phyloP scores from a whole-genome alignment of 768 basidiomycete genomes.

The Cubamyces sp. region DNA sequence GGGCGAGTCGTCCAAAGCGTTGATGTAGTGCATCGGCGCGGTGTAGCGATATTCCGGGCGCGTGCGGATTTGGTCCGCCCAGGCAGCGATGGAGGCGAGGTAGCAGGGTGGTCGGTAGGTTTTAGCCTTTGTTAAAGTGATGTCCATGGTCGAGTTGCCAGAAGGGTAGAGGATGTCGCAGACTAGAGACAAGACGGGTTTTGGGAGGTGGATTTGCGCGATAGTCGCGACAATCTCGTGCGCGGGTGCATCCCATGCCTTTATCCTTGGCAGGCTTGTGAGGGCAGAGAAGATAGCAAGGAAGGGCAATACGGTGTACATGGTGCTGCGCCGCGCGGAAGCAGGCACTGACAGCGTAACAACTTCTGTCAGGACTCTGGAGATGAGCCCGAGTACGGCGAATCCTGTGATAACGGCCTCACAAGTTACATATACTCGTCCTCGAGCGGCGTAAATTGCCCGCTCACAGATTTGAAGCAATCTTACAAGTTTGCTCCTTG shows the following conservation, averaged over 20 bases:
- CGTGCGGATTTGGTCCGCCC: constrained; percentile 79
- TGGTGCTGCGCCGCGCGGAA: too few relatives aligned
- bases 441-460: too few relatives aligned
- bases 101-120: constrained; percentile 60
- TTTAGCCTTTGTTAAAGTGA: constrained; percentile 22
- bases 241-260: constrained; percentile 56
- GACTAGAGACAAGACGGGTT: constrained; percentile 64
- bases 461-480: too few relatives aligned
- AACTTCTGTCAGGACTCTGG: too few relatives aligned
- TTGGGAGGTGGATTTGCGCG: constrained; percentile 89
- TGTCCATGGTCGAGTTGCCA: constrained; percentile 2
- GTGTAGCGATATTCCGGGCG: constrained; percentile 63
- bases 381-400: too few relatives aligned
- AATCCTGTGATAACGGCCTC: too few relatives aligned
- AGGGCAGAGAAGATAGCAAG: not conserved
- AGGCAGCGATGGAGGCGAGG: constrained; percentile 81
- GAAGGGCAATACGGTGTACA: too few relatives aligned
- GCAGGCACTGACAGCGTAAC: too few relatives aligned
- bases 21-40: constrained; percentile 74
- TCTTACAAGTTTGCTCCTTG: too few relatives aligned
- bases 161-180: constrained; percentile 68
- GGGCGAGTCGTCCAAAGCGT: constrained; percentile 77
- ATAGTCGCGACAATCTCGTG: constrained; percentile 95
- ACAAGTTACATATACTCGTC: too few relatives aligned
- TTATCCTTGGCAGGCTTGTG: constrained; percentile 18